Conservation (phyloP, 257 asterid genomes). For the Solanum microdontum region DNA sequence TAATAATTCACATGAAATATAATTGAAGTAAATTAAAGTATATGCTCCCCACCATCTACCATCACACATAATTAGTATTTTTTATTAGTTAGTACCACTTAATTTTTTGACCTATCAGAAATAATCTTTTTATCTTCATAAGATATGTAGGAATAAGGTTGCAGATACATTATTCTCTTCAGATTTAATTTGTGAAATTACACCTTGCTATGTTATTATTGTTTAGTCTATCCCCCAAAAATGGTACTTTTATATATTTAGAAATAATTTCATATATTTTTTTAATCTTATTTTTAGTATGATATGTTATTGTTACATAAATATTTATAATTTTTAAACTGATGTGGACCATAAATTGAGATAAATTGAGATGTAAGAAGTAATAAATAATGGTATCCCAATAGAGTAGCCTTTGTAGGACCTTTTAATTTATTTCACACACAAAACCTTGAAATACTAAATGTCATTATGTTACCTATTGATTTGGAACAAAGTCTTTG, state of each 20-base stretch:
- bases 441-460: background rate
- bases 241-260: background rate
- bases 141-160: background rate
- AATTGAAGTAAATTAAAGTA: background rate
- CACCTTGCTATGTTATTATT: background rate
- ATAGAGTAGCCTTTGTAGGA: background rate
- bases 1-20: background rate
- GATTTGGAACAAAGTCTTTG: background rate
- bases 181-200: background rate
- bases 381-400: background rate
- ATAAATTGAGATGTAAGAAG: background rate
- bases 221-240: background rate
- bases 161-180: fast-evolving
- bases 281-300: background rate
- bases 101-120: background rate
- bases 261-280: background rate
- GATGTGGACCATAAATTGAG: too few relatives aligned
- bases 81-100: background rate
- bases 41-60: background rate
- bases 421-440: background rate
- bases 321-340: background rate
- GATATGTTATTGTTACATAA: background rate
- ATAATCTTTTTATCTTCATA: fast-evolving
- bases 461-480: background rate
- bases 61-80: background rate